A percentile compares a stretch with the other conserved stretches of the same genome.
Conservation (phyloP, 345 rosid species). For the Cardiospermum halicacabum region DNA sequence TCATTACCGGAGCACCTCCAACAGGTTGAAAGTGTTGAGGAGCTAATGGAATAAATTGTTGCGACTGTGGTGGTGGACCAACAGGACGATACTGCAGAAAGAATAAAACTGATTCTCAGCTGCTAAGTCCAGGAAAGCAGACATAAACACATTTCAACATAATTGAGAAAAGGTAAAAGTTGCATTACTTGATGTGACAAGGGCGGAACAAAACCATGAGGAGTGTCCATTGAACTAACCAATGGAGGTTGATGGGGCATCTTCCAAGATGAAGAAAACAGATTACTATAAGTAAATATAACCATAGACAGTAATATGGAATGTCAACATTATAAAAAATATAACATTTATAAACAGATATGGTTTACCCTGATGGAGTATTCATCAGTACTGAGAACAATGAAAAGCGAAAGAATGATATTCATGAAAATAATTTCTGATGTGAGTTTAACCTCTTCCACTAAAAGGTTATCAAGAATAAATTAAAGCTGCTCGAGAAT, state of each 20-base stretch:
- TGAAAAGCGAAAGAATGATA: background rate
- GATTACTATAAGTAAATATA: conserved; percentile 13
- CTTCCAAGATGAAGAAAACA: conserved; percentile 15
- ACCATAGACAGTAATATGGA: conserved; percentile 2
- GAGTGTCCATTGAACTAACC: conserved; percentile 51
- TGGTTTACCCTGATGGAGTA: background rate
- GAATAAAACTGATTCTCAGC: background rate
- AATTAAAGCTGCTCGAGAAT: background rate
- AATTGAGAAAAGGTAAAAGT: conserved; percentile 9
- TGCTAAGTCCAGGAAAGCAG: background rate
- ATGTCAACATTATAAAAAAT: conserved; percentile 6
- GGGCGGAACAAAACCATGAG: conserved; percentile 61
- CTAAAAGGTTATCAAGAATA: background rate
- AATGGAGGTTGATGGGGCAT: conserved; percentile 61
- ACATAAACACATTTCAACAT: conserved; percentile 5
- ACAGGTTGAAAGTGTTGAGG: conserved; percentile 71
- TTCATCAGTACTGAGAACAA: background rate
- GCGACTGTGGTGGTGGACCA: conserved; percentile 54
- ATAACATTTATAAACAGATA: conserved; percentile 5
- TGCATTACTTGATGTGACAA: conserved; percentile 63
- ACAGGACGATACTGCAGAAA: conserved; percentile 62
- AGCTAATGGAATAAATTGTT: conserved; percentile 55
- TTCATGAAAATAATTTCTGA: background rate
- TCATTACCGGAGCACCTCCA: conserved; percentile 54
- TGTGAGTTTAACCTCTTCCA: background rate